phyloP scores from a whole-genome alignment of 2,329 filamentous ascomycete genomes.

The Hymenoscyphus albidus region DNA sequence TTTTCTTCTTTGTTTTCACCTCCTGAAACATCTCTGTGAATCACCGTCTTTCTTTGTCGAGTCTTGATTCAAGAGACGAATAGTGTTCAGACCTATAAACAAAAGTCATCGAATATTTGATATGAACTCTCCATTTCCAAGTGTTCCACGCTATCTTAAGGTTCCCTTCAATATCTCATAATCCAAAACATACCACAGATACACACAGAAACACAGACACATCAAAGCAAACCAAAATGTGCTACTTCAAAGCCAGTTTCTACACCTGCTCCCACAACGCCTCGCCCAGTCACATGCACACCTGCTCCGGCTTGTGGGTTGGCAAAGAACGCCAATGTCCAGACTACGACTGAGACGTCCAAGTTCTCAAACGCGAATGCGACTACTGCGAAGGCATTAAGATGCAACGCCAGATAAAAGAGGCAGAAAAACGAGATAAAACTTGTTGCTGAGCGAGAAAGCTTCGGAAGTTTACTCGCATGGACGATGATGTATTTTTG shows the following conservation, averaged over 20 bases:
- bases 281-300: neutral
- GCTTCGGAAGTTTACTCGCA: neutral
- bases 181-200: neutral
- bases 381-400: neutral
- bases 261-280: neutral
- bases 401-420: neutral
- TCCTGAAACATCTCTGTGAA: neutral
- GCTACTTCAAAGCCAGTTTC: neutral
- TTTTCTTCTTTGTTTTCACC: neutral
- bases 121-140: neutral
- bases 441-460: neutral
- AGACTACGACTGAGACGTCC: neutral
- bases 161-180: neutral
- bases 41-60: neutral
- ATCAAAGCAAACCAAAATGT: neutral
- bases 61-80: neutral
- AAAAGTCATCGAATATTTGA: neutral
- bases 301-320: neutral
- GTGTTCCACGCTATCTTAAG: neutral
- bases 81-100: neutral
- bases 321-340: neutral
- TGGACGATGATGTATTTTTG: neutral
- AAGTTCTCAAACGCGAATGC: neutral
- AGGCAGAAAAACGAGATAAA: neutral
- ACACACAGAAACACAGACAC: neutral